Evolutionary conservation across 2,329 filamentous ascomycete species (phyloP), one percentile per base, ranked within the genome.

Genomic region (Sarocladium strictum): DNA sequence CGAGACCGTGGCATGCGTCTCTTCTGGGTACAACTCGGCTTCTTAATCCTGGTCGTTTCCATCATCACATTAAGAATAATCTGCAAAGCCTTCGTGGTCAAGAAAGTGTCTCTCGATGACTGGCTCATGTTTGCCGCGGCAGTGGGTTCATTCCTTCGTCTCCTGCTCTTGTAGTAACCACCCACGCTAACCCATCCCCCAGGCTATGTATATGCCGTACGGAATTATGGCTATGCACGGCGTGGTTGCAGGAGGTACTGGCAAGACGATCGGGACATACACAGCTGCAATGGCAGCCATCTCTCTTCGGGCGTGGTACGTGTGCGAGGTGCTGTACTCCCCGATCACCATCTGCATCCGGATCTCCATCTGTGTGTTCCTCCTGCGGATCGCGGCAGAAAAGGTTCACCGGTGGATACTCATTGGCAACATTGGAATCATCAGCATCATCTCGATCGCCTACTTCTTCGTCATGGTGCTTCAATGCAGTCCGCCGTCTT

Each of bases 381-480:
- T 76, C 1, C 62, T 75, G 12, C 69, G 70, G 1, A 70, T 77
- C 37, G 68, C 69, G 9, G 63, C 67, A 5, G 58, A 60, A 11
- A 64, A 57, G 21, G 54, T 64, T 33, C 69, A 76, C 55, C 63
- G 64, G 3, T 61, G 63, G 56, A 64, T 71, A 43, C 66, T 72
- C 33, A 64, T 65, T 47, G 53, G 54, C 50, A 65, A 67, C 38
- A 53, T 71, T 17, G 60, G 53, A 4, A 67, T 74, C 55, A 69
- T 76, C 55, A 67, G 66, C 53, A 49, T 60, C 19, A 64, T 69
- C 33, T 72, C 72, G 0, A 54, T 63, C 6, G 64, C 61, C 11
- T 75, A 72, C 59, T 75, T 76, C 63, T 72, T 78, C 60, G 62
- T 78, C 56, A 71, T 76, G 5, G 58, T 77, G 0, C 70, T 81